Percentiles rank a stretch among this genome's conserved stretches.
Conservation (phyloP, 768 basidiomycete species). For the Rhodotorula graminis region DNA sequence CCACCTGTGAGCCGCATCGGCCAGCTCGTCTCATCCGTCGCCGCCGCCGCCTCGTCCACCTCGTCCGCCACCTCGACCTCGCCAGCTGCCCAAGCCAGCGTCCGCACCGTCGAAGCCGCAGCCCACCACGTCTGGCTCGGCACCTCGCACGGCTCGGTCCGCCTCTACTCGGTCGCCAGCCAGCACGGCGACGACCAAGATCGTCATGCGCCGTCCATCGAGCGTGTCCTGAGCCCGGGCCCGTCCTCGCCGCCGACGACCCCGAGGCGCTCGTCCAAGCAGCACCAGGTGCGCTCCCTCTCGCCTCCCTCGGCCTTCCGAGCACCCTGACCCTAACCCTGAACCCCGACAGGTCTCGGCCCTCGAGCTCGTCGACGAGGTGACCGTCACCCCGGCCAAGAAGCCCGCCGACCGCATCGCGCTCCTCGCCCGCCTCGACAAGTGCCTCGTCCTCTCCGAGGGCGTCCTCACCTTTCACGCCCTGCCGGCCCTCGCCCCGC, state of each 20-base stretch:
- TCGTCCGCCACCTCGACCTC: conserved; percentile 52
- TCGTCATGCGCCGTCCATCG: too few relatives aligned
- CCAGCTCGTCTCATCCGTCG: conserved; percentile 13
- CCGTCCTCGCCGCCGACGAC: background rate
- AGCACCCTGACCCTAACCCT: background rate
- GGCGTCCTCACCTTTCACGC: conserved; percentile 67
- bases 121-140: conserved; percentile 16
- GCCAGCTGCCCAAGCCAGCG: conserved; percentile 52
- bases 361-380: conserved; percentile 60
- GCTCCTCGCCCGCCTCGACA: conserved; percentile 68
- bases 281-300: background rate
- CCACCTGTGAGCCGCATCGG: conserved; percentile 16
- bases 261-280: background rate
- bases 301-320: background rate
- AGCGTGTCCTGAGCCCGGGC: too few relatives aligned
- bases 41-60: background rate
- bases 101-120: conserved; percentile 10
- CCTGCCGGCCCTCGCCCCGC: conserved; percentile 71
- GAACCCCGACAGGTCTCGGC: background rate
- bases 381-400: conserved; percentile 58
- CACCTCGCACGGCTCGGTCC: background rate
- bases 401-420: conserved; percentile 76
- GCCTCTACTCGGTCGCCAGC: conserved; percentile 15
- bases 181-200: background rate
- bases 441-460: conserved; percentile 65